Percentiles rank a stretch among this genome's conserved stretches.
phyloP scores from a whole-genome alignment of 805 yeast genomes.

The Yamadazyma akitaensis region DNA sequence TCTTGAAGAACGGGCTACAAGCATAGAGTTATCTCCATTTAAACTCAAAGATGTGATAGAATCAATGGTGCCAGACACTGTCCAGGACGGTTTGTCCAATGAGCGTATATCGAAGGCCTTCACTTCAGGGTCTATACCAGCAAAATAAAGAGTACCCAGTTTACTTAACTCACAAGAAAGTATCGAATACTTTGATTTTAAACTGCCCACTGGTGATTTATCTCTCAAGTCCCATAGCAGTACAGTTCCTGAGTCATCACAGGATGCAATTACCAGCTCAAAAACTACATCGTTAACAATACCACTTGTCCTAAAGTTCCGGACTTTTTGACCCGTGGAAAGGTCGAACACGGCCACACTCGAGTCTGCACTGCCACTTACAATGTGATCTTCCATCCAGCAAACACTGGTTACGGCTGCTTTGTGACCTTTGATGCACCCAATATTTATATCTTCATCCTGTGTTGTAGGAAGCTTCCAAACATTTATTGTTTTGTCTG shows the following conservation, averaged over 20 bases:
- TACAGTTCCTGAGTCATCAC: slow-evolving; percentile 62
- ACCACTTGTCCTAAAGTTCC: slow-evolving; percentile 40
- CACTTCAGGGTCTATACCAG: slow-evolving; percentile 69
- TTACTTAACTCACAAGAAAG: slow-evolving; percentile 29
- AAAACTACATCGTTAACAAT: slow-evolving; percentile 55
- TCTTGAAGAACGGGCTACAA: slow-evolving; percentile 54
- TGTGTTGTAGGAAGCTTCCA: slow-evolving; percentile 41
- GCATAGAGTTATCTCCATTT: slow-evolving; percentile 43
- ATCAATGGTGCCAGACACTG: slow-evolving; percentile 42
- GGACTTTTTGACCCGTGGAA: slow-evolving; percentile 49
- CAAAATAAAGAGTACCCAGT: slow-evolving; percentile 41
- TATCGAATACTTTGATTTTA: slow-evolving; percentile 56
- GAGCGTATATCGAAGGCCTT: slow-evolving; percentile 57
- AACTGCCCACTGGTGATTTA: slow-evolving; percentile 37
- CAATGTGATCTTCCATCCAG: slow-evolving; percentile 50
- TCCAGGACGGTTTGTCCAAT: slow-evolving; percentile 42
- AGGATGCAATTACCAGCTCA: slow-evolving; percentile 41
- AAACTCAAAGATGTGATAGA: slow-evolving; percentile 55
- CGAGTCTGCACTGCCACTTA: slow-evolving; percentile 58
- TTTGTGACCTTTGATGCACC: slow-evolving; percentile 53
- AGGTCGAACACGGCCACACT: slow-evolving; percentile 64
- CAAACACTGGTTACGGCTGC: slow-evolving; percentile 59
- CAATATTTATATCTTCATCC: slow-evolving; percentile 35
- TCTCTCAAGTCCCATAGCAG: slow-evolving; percentile 64
- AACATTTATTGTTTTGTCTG: slow-evolving; percentile 48